Evolutionary conservation across 1,139 yeast genomes (phyloP).

Genomic region (Geotrichum fermentans): DNA sequence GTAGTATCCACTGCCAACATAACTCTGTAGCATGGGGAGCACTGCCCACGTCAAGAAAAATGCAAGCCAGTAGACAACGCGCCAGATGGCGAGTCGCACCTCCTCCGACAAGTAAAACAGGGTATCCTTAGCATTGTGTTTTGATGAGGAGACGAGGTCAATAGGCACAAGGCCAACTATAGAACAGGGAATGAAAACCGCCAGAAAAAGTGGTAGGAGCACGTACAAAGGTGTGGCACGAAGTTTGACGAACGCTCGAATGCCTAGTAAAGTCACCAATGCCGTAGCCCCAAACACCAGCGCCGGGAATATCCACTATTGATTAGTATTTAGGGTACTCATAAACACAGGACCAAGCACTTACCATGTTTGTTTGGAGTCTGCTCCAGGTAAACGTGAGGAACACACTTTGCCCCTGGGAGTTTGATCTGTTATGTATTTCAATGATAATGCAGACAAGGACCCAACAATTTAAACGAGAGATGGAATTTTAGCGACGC

Average conservation of each 20-base stretch:
- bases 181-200: slow-evolving; percentile 54
- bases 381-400: neutral
- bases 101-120: slow-evolving; percentile 44
- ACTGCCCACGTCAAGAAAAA: slow-evolving; percentile 67
- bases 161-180: slow-evolving; percentile 53
- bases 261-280: slow-evolving; percentile 34
- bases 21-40: slow-evolving; percentile 68
- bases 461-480: too few relatives aligned
- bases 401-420: too few relatives aligned
- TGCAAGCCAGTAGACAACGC: slow-evolving; percentile 73
- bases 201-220: slow-evolving; percentile 41
- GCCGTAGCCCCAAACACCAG: slow-evolving; percentile 38
- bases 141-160: slow-evolving; percentile 42
- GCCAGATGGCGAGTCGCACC: slow-evolving; percentile 60
- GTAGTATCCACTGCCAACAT: slow-evolving; percentile 64
- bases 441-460: too few relatives aligned
- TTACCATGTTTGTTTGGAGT: neutral
- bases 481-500: too few relatives aligned
- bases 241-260: slow-evolving; percentile 39
- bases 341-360: neutral
- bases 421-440: too few relatives aligned
- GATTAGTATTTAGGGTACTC: too few relatives aligned
- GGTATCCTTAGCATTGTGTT: slow-evolving; percentile 22
- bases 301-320: slow-evolving; percentile 33
- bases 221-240: slow-evolving; percentile 41